Evolutionary conservation across 2,329 filamentous ascomycete species (phyloP).

Genomic region (Beauveria australis): DNA sequence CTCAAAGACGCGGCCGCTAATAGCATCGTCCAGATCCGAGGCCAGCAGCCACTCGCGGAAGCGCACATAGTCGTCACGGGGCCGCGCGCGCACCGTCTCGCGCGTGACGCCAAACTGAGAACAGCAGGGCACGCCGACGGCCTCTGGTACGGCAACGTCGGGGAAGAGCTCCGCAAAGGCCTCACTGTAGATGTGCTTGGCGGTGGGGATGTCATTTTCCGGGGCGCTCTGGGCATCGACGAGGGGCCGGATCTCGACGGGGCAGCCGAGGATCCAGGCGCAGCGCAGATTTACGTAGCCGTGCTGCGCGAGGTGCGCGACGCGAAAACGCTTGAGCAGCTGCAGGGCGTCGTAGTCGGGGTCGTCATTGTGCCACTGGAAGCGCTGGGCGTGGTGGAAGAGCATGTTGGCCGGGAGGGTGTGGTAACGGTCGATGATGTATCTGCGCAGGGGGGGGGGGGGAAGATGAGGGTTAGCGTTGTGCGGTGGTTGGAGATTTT

Average conservation of each 20-base stretch:
- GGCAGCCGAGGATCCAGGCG: constrained; percentile 49
- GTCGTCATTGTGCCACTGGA: constrained; percentile 47
- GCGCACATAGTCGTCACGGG: constrained; percentile 44
- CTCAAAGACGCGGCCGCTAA: constrained; percentile 53
- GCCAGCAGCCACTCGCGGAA: constrained; percentile 53
- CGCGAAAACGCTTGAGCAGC: constrained; percentile 38
- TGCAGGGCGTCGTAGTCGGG: constrained; percentile 46
- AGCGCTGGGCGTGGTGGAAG: constrained; percentile 40
- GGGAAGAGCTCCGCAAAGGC: constrained; percentile 36
- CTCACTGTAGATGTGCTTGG: constrained; percentile 33
- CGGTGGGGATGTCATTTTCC: constrained; percentile 26
- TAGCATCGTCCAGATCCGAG: constrained; percentile 43
- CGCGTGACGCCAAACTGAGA: constrained; percentile 56
- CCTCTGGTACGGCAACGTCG: constrained; percentile 33
- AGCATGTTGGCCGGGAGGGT: constrained; percentile 33
- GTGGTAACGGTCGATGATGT: constrained; percentile 43
- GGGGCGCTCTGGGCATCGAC: constrained; percentile 24
- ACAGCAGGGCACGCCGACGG: constrained; percentile 52
- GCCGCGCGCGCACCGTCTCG: constrained; percentile 39
- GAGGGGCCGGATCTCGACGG: constrained; percentile 36
- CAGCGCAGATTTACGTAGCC: constrained; percentile 57
- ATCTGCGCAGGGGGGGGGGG: constrained; percentile 18
- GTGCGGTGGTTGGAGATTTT: background rate
- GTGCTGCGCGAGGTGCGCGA: constrained; percentile 40
- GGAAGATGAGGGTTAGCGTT: background rate